Conservation (phyloP, 495 filamentous ascomycete species). For the Neurospora hispaniola region DNA sequence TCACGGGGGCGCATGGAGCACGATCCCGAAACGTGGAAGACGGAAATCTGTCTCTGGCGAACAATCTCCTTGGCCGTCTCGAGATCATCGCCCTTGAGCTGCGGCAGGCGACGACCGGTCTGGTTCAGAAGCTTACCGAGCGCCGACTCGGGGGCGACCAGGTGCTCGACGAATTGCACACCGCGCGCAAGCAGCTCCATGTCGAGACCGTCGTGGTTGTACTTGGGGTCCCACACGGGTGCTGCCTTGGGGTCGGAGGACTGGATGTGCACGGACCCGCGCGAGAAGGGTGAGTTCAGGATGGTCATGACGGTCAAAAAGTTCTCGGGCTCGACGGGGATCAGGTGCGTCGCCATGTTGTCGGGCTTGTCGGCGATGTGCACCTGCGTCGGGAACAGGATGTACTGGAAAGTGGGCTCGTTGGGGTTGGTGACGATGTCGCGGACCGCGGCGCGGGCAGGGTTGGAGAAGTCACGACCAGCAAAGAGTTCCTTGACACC, state of each 20-base stretch:
- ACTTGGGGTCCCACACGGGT: slow-evolving; percentile 45
- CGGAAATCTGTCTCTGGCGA: slow-evolving; percentile 24
- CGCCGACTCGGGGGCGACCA: slow-evolving; percentile 29
- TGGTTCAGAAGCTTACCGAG: slow-evolving; percentile 26
- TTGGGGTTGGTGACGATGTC: slow-evolving; percentile 18
- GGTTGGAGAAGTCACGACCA: slow-evolving; percentile 6
- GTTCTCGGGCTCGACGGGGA: slow-evolving; percentile 23
- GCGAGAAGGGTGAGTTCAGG: slow-evolving; percentile 42
- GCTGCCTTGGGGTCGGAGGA: slow-evolving; percentile 22
- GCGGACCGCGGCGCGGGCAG: slow-evolving; percentile 9
- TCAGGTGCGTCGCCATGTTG: slow-evolving; percentile 26
- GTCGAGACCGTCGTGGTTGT: slow-evolving; percentile 43
- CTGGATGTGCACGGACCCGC: slow-evolving; percentile 46
- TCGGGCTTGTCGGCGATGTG: slow-evolving; percentile 22
- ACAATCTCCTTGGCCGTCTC: slow-evolving; percentile 29
- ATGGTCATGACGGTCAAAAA: slow-evolving; percentile 31
- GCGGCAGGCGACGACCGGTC: slow-evolving; percentile 17
- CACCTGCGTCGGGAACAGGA: slow-evolving; percentile 29
- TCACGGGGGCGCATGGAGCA: slow-evolving; percentile 27
- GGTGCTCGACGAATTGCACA: slow-evolving; percentile 33
- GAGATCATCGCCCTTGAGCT: slow-evolving; percentile 15
- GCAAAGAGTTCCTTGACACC: slow-evolving; percentile 19
- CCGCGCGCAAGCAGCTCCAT: slow-evolving; percentile 37
- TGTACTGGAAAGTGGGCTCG: slow-evolving; percentile 27
- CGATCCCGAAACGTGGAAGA: slow-evolving; percentile 30